Base-by-base conservation (phyloP, 352 stramenopile species). In the Phytopythium oedochilum region DNA sequence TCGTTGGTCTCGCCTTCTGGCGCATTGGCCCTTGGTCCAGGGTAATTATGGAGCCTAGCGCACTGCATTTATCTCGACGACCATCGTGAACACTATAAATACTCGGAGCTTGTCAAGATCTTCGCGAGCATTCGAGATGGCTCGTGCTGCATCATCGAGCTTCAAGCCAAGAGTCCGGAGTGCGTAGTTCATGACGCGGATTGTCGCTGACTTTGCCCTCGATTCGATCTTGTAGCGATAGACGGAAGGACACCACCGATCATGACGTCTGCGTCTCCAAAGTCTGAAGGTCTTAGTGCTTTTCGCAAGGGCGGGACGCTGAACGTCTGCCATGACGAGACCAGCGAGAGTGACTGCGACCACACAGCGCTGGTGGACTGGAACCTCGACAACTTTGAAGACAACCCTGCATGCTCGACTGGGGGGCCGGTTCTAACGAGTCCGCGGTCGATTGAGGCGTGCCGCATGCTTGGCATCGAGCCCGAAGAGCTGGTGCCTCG, bases 401-500 rank as follows among this genome's bases (percentile, higher is more conserved):
- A 92, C 42, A 69, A 53, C 22, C 35, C 17, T 2, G 50, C 40
- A 47, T 35, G 61, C 2, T 70, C 60, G 38, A 32, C 53, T 0
- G 58, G 54, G 3, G 48, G 64, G 23, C 66, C 71, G 14, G 74
- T 90, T 12, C 26, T 93, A 11, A 86, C 60, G 9, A 93, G 83
- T 26, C 83, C 83, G 12, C 76, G 77, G 22, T 91, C 83, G 0
- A 63, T 93, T 15, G 78, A 86, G 70, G 81, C 81, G 1, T 94
- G 83, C 55, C 64, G 70, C 1, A 89, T 90, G 75, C 63, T 92
- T 0, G 83, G 83, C 38, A 53, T 94, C 5, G 80, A 89, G 35
- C 73, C 77, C 0, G 63, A 83, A 1, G 79, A 92, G 31, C 70
- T 94, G 9, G 47, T 92, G 25, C 70, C 68, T 36, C 71, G 76